Base-by-base conservation (phyloP, 2,329 filamentous ascomycete genomes). In the Aureobasidium sp. region DNA sequence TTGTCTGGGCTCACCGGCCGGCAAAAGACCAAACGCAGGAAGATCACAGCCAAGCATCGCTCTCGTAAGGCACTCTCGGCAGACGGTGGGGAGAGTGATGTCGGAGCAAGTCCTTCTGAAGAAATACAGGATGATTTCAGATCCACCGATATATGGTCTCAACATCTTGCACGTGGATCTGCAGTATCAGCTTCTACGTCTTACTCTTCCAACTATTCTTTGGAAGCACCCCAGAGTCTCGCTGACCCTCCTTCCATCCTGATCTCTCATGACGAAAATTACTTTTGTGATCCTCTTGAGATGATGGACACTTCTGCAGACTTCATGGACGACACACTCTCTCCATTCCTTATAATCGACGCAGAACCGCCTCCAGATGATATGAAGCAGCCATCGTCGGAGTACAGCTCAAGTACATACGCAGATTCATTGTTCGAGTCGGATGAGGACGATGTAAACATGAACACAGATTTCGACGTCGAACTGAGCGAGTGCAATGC, bases 361-460 rank as follows among this genome's bases (percentile, higher is more conserved):
- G 33, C 36, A 1, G 20, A 47, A 23, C 53, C 59, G 4, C 42
- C 59, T 25, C 29, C 29, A 11, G 23, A 42, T 23, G 25, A 33
- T 6, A 25, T 29, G n/a, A 36, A 33, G 42, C 31, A 20, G 18
- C 20, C 47, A n/a, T 11, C 47, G 20, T 20, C 33, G 16, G 11
- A n/a, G 16, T 54, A 23, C 10, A 38, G 36, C 13, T 42, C 60
- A 27, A 42, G 33, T 31, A 45, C 48, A 23, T 54, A 48, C 23
- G 25, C 38, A 29, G 40, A 55, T 9, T 55, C 60, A 11, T 23
- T 64, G 33, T 54, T 64, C 31, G 60, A 55, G 38, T 55, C 60
- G 4, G 60, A 64, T 10, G n/a, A 29, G n/a, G 60, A 63, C 16
- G 60, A 63, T 20, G 2, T 40, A 20, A 45, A 9, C 8, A 55